phyloP scores from a whole-genome alignment of 495 filamentous ascomycete genomes.

The Penicillium cataractarum region DNA sequence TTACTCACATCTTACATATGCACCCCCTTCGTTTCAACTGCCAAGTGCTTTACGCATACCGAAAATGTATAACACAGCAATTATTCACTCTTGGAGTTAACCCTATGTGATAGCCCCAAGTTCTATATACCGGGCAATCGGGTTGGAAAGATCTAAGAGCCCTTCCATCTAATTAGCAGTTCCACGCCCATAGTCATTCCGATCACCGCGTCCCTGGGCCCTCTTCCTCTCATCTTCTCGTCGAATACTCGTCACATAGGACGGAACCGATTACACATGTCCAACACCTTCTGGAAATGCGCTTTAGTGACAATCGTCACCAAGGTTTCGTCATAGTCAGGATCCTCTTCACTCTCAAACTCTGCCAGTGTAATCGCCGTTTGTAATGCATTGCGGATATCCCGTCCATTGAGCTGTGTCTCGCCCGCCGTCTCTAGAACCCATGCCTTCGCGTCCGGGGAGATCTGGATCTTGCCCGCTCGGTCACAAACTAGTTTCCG shows the following conservation, averaged over 20 bases:
- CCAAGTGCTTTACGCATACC: too few species aligned
- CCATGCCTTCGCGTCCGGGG: slow-evolving; percentile 6
- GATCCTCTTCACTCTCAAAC: slow-evolving; percentile 2
- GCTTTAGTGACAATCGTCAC: slow-evolving; percentile 6
- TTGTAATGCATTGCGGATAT: slow-evolving; percentile 10
- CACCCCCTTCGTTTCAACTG: neutral
- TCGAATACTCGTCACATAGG: slow-evolving; percentile 9
- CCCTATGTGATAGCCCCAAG: too few species aligned
- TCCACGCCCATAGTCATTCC: slow-evolving; percentile 6
- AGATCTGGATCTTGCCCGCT: slow-evolving; percentile 3
- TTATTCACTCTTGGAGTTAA: too few species aligned
- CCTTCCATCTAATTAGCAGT: slow-evolving; percentile 6
- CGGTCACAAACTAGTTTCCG: slow-evolving; percentile 1
- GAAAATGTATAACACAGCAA: too few species aligned
- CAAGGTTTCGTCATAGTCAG: neutral
- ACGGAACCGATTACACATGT: slow-evolving; percentile 7
- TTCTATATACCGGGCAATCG: too few species aligned
- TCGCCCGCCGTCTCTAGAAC: slow-evolving; percentile 1
- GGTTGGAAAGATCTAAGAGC: too few species aligned
- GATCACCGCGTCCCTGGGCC: slow-evolving; percentile 6
- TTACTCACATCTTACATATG: neutral
- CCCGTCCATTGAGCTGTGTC: slow-evolving; percentile 8
- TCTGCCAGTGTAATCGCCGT: slow-evolving; percentile 8
- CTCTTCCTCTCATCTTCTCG: slow-evolving; percentile 7
- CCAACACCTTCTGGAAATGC: slow-evolving; percentile 8